phyloP scores from a whole-genome alignment of 441 rosid species.

The Pelargonium citronellum region DNA sequence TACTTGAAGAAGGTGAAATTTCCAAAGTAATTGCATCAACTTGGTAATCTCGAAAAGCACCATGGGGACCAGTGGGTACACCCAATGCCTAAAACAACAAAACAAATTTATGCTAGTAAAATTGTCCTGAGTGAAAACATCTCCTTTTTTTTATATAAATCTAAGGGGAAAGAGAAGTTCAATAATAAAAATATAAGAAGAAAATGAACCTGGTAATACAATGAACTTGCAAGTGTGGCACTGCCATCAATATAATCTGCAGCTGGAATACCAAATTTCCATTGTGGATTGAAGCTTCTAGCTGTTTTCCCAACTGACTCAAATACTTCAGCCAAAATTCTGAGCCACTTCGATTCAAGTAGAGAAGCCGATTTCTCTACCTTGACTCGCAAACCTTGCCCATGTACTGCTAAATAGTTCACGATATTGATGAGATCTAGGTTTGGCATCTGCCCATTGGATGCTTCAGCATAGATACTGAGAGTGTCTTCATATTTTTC shows the following conservation, averaged over 20 bases:
- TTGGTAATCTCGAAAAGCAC: conserved; percentile 92
- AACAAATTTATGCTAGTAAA: conserved; percentile 4
- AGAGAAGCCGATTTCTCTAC: conserved; percentile 57
- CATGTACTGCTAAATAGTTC: conserved; percentile 75
- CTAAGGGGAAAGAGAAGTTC: not conserved
- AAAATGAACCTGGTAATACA: conserved; percentile 65
- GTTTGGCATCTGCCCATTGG: conserved; percentile 98
- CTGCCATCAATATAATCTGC: conserved; percentile 78
- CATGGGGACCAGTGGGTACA: conserved; percentile 89
- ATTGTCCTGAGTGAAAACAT: not conserved
- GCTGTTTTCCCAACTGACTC: conserved; percentile 57
- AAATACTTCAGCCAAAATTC: conserved; percentile 48
- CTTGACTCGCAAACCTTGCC: conserved; percentile 73
- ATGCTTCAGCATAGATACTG: conserved; percentile 75
- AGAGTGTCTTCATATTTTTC: conserved; percentile 57
- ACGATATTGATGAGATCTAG: conserved; percentile 86
- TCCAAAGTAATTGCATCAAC: conserved; percentile 90
- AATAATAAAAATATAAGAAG: conserved; percentile 12
- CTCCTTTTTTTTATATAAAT: not conserved
- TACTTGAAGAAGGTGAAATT: conserved; percentile 51
- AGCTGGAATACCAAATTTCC: conserved; percentile 73
- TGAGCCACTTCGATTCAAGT: conserved; percentile 52
- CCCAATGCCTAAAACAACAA: conserved; percentile 66
- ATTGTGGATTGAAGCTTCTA: conserved; percentile 51
- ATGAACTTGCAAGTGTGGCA: conserved; percentile 82